Evolutionary conservation across 1,284 basidiomycete genomes (phyloP).

Genomic region (Fomitopsis schrenkii): DNA sequence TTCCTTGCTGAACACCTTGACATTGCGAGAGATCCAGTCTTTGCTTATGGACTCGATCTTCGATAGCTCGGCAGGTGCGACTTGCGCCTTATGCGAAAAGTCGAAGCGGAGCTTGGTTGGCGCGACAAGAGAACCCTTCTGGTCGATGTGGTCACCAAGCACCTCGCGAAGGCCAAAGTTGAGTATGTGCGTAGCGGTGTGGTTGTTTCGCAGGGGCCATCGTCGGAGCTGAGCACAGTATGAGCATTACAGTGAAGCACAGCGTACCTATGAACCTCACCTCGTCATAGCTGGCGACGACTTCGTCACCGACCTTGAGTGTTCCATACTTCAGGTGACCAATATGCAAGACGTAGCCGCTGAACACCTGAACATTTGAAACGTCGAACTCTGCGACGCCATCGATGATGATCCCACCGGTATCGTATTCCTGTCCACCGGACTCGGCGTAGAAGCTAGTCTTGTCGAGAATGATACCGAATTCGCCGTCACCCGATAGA

Average conservation of each 20-base stretch:
- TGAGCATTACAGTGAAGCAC: not conserved
- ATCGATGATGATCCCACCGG: constrained; percentile 91
- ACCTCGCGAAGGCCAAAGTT: constrained; percentile 92
- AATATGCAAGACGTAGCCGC: constrained; percentile 87
- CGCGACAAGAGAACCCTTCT: constrained; percentile 96
- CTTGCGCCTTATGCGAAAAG: constrained; percentile 93
- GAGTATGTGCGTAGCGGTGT: constrained; percentile 98
- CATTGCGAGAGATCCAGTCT: constrained; percentile 90
- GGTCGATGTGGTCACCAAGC: constrained; percentile 95
- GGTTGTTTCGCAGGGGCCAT: constrained; percentile 95
- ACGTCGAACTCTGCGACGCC: constrained; percentile 92
- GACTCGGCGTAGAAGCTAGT: constrained; percentile 99
- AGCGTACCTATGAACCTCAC: constrained; percentile 27
- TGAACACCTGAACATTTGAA: constrained; percentile 86
- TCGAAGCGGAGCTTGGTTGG: constrained; percentile 96
- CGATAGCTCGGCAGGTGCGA: constrained; percentile 68
- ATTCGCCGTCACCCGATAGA: constrained; percentile 60
- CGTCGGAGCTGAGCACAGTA: constrained; percentile 65
- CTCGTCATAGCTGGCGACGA: constrained; percentile 76
- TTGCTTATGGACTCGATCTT: constrained; percentile 85
- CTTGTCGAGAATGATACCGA: constrained; percentile 88
- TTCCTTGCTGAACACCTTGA: constrained; percentile 87
- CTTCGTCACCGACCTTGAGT: constrained; percentile 64
- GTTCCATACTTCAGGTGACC: constrained; percentile 81
- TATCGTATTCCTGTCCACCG: constrained; percentile 97